A percentile compares a stretch with the other conserved stretches of the same genome.
phyloP scores from a whole-genome alignment of 495 filamentous ascomycete species.

The Opeltia flavorubescens region DNA sequence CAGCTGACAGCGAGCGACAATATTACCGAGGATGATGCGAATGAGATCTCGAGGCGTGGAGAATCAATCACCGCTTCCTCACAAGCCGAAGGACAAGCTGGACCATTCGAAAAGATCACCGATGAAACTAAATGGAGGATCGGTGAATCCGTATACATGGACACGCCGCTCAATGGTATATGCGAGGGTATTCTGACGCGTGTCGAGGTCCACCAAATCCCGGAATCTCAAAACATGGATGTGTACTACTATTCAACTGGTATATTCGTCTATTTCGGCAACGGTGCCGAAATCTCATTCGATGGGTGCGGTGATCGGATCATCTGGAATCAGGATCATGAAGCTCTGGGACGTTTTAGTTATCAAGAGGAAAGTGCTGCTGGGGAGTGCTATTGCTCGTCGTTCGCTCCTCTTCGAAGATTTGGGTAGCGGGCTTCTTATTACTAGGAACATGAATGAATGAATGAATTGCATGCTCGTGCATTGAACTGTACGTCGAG shows the following conservation, averaged over 20 bases:
- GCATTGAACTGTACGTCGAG: too few relatives aligned
- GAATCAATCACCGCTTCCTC: not conserved
- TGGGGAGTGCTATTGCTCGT: not conserved
- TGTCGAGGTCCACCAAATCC: not conserved
- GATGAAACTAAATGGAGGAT: not conserved
- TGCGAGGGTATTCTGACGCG: not conserved
- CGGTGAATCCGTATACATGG: not conserved
- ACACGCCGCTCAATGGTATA: not conserved
- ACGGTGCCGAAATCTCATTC: not conserved
- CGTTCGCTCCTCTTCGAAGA: not conserved
- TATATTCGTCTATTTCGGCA: not conserved
- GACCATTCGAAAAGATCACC: not conserved
- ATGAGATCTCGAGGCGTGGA: not conserved
- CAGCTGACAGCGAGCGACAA: not conserved
- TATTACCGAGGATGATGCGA: not conserved
- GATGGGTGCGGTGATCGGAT: not conserved
- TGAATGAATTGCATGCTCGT: too few relatives aligned
- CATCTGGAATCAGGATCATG: not conserved
- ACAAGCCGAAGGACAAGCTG: not conserved
- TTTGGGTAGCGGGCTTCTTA: too few relatives aligned
- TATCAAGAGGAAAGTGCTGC: not conserved
- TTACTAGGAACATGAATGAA: too few relatives aligned
- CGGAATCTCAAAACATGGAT: not conserved
- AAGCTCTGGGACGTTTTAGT: not conserved
- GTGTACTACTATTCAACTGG: not conserved